Evolutionary conservation across 805 yeast genomes (phyloP).

Genomic region (Clavispora santaluciae): DNA sequence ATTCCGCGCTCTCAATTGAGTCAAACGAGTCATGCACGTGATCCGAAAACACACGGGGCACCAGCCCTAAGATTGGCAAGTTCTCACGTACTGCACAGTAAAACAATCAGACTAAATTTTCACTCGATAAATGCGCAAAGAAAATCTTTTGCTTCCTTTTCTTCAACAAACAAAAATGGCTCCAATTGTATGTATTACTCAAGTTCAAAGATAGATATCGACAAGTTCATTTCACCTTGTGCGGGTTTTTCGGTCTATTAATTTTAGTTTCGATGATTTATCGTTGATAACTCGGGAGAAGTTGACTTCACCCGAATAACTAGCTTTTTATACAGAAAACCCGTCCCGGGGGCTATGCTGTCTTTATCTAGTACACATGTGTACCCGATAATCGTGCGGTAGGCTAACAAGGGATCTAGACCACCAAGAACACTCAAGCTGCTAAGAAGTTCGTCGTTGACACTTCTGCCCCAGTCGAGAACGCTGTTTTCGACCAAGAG

Average conservation of each 20-base stretch:
- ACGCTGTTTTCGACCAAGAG: constrained; percentile 96
- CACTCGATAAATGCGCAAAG: neutral
- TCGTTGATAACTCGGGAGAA: neutral
- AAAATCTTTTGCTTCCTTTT: neutral
- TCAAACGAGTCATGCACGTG: constrained; percentile 5
- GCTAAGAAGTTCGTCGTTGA: constrained; percentile 92
- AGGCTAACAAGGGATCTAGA: constrained; percentile 68
- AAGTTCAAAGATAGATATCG: constrained; percentile 14
- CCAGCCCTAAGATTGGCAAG: constrained; percentile 5
- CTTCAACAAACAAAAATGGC: constrained; percentile 53
- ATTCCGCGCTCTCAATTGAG: neutral
- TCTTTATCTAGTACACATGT: constrained; percentile 28
- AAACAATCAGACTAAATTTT: neutral
- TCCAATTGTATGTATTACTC: constrained; percentile 75
- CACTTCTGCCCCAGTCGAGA: constrained; percentile 94
- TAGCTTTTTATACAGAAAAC: constrained; percentile 17
- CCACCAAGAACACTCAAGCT: constrained; percentile 65
- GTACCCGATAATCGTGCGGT: constrained; percentile 51
- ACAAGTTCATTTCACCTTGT: constrained; percentile 31
- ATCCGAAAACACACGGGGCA: constrained; percentile 1
- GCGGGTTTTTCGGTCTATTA: constrained; percentile 23
- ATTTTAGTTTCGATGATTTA: constrained; percentile 1
- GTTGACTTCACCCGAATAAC: neutral
- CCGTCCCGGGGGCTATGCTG: constrained; percentile 49
- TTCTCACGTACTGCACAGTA: neutral